Evolutionary conservation across 2,329 filamentous ascomycete genomes (phyloP).

Genomic region (Talaromyces albobiverticillius): DNA sequence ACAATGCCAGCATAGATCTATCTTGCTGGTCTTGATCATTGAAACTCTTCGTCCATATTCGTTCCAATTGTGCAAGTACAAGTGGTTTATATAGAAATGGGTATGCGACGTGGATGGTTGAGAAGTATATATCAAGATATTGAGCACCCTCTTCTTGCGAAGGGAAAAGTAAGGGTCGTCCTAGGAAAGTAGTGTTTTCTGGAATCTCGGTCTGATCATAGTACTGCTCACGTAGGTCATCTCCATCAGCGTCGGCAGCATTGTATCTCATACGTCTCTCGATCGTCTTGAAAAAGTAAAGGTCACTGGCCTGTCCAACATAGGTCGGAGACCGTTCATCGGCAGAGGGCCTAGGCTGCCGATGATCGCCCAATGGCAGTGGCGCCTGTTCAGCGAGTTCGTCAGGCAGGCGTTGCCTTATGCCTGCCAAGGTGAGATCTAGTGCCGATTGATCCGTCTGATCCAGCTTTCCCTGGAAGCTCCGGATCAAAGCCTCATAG

Average conservation of each 20-base stretch:
- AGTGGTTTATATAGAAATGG: conserved; percentile 28
- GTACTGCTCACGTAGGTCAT: conserved; percentile 20
- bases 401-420: conserved; percentile 16
- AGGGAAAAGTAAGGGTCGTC: conserved; percentile 17
- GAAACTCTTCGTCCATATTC: conserved; percentile 14
- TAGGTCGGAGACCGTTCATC: conserved; percentile 24
- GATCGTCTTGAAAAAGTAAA: conserved; percentile 36
- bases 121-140: conserved; percentile 28
- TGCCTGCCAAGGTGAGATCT: conserved; percentile 20
- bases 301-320: conserved; percentile 38
- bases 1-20: conserved; percentile 21
- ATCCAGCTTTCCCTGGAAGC: conserved; percentile 16
- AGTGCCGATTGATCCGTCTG: conserved; percentile 17
- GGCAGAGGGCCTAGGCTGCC: not conserved
- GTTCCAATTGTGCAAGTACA: conserved; percentile 20
- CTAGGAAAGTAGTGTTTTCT: conserved; percentile 13
- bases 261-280: conserved; percentile 24
- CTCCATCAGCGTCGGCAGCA: conserved; percentile 21
- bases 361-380: not conserved
- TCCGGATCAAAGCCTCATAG: conserved; percentile 19
- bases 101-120: conserved; percentile 35
- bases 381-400: conserved; percentile 9
- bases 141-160: conserved; percentile 18
- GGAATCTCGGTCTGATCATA: conserved; percentile 17
- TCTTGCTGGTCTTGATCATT: conserved; percentile 16